Percentiles rank a stretch among this genome's conserved stretches.
Evolutionary conservation across 495 filamentous ascomycete species (phyloP).

Genomic region (Daldinia bambusicola): DNA sequence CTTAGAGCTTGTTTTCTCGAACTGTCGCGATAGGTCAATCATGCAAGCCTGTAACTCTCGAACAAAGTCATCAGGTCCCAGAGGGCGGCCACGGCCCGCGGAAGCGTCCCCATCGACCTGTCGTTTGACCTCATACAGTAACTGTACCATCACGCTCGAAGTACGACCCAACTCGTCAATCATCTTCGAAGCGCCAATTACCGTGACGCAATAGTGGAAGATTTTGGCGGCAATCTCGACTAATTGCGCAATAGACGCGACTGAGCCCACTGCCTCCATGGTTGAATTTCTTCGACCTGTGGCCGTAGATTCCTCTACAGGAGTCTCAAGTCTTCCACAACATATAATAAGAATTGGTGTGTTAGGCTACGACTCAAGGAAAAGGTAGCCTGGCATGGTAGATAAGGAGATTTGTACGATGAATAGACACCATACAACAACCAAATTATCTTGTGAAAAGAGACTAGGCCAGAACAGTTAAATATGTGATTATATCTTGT

Average conservation of each 20-base stretch:
- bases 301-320: conserved; percentile 1
- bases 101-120: conserved; percentile 15
- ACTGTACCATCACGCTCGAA: conserved; percentile 34
- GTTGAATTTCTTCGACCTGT: background rate
- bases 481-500: background rate
- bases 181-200: conserved; percentile 32
- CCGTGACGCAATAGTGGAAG: conserved; percentile 29
- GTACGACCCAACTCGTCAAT: conserved; percentile 35
- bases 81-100: conserved; percentile 1
- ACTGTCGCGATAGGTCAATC: conserved; percentile 22
- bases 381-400: background rate
- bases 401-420: background rate
- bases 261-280: conserved; percentile 38
- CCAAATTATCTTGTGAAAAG: too few species aligned
- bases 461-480: background rate
- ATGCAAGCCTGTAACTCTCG: conserved; percentile 28
- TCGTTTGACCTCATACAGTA: conserved; percentile 33
- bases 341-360: background rate
- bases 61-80: conserved; percentile 28
- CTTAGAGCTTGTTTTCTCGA: conserved; percentile 30
- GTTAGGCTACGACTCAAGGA: background rate
- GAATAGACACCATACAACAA: background rate
- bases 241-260: conserved; percentile 37
- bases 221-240: conserved; percentile 35
- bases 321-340: background rate